Conservation (phyloP, 768 basidiomycete species). For the Tephrocybe sp. region DNA sequence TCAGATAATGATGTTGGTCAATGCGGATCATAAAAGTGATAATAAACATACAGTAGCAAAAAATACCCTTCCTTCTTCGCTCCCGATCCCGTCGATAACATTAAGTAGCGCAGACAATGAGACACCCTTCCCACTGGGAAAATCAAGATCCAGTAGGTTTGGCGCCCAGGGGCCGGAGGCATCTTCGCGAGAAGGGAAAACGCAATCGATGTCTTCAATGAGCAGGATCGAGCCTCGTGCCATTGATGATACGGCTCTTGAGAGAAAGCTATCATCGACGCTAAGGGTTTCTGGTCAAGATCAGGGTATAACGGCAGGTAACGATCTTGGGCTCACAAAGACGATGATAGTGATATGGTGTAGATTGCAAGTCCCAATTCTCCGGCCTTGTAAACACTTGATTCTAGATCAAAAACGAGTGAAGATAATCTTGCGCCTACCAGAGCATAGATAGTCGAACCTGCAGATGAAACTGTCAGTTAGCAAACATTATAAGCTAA, state of each 20-base stretch:
- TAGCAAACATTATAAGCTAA: slow-evolving; percentile 1
- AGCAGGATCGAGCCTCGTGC: slow-evolving; percentile 52
- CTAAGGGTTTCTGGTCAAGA: slow-evolving; percentile 21
- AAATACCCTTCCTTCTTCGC: slow-evolving; percentile 58
- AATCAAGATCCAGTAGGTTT: slow-evolving; percentile 11
- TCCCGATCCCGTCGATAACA: slow-evolving; percentile 55
- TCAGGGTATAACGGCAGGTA: not conserved
- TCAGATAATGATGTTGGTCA: not conserved
- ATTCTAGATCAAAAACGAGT: slow-evolving; percentile 17
- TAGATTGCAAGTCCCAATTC: slow-evolving; percentile 84
- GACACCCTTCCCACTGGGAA: slow-evolving; percentile 23
- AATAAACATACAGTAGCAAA: slow-evolving; percentile 47
- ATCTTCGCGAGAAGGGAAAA: slow-evolving; percentile 43
- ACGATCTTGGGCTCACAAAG: slow-evolving; percentile 30
- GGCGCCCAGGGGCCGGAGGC: slow-evolving; percentile 26
- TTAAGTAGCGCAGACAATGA: slow-evolving; percentile 56
- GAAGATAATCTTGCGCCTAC: slow-evolving; percentile 10
- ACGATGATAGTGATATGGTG: slow-evolving; percentile 45
- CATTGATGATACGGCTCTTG: slow-evolving; percentile 38
- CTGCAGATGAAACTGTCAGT: slow-evolving; percentile 37
- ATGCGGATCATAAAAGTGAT: not conserved
- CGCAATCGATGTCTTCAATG: slow-evolving; percentile 61
- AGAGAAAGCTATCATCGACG: slow-evolving; percentile 46
- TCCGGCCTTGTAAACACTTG: slow-evolving; percentile 29
- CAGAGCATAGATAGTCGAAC: slow-evolving; percentile 48